Percentiles rank a stretch among this genome's conserved stretches.
phyloP scores from a whole-genome alignment of 345 rosid species.

The Sisymbrium altissimum region DNA sequence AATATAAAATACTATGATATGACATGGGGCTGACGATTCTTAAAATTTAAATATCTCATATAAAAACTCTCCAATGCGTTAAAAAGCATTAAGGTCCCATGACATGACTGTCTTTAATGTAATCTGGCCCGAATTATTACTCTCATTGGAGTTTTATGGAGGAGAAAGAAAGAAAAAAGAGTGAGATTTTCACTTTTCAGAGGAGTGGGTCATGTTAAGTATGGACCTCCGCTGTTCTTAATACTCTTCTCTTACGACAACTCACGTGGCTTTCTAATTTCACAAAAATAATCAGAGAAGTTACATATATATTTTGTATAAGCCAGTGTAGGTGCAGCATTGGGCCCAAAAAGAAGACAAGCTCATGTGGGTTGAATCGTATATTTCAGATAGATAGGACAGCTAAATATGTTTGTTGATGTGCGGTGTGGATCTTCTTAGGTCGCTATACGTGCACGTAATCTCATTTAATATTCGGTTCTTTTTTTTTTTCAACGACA shows the following conservation, averaged over 20 bases:
- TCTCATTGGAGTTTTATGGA: neutral
- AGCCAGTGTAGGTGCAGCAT: neutral
- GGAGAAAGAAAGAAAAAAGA: constrained; percentile 5
- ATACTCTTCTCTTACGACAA: constrained; percentile 16
- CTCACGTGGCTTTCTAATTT: constrained; percentile 27
- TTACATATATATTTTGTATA: neutral
- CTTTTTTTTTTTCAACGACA: constrained; percentile 18
- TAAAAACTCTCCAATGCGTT: neutral
- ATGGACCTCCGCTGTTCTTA: constrained; percentile 28
- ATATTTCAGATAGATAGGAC: constrained; percentile 28
- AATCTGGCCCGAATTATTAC: constrained; percentile 19
- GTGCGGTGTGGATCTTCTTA: constrained; percentile 27
- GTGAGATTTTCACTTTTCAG: constrained; percentile 24
- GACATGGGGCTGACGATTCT: neutral
- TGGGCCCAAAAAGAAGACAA: constrained; percentile 30
- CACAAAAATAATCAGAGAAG: neutral
- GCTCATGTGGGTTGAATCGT: constrained; percentile 29
- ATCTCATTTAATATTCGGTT: constrained; percentile 4
- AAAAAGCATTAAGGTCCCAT: constrained; percentile 26
- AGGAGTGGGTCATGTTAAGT: constrained; percentile 31
- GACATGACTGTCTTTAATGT: constrained; percentile 32
- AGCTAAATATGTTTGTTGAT: constrained; percentile 20
- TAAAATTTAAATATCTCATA: neutral
- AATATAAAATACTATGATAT: neutral
- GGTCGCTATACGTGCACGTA: constrained; percentile 31